Evolutionary conservation across 495 filamentous ascomycete genomes (phyloP), one percentile per base, ranked within the genome.

Genomic region (Bombardia bombarda): DNA sequence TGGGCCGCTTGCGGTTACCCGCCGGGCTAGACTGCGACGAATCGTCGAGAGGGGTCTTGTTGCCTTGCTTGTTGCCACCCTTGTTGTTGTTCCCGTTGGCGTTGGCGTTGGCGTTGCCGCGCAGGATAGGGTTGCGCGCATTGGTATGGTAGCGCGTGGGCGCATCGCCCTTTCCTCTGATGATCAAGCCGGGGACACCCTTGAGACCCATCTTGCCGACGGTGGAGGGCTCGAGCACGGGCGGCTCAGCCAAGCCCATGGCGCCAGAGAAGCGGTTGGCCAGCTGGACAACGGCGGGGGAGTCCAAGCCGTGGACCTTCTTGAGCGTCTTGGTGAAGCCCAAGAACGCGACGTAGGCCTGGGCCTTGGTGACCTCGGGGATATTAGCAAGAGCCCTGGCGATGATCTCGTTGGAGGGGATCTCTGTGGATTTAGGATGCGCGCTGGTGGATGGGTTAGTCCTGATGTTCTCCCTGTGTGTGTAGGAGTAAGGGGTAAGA

Each of bases 161-260:
- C 2, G 22, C 34, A 22, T 19, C 43, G n/a, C 6, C 32, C 25
- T 32, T 45, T 18, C 38, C 44, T 10, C 37, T 23, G 16, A 52
- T 39, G 8, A 20, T 28, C 22, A 61, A 18, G 3, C 58, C 58
- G n/a, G 55, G 50, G 32, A 61, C 58, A 32, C 55, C 55, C 46
- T 52, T 51, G 37, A 61, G 49, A 4, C 58, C 58, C 58, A 61
- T 61, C 58, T 56, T 61, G 23, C 45, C 41, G 18, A 61, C 48
- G 2, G 36, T 42, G 7, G 20, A 34, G 10, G 46, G 9, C 32
- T 39, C 42, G 9, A 60, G 32, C 18, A 17, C 32, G 2, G 58
- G 58, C 13, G 45, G 32, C 32, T 51, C 49, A 7, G 34, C 42
- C 25, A 45, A 46, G 8, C 58, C 58, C 4, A 61, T 51, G 13